Evolutionary conservation across 2,329 filamentous ascomycete species (phyloP), one percentile per base, ranked within the genome.

Genomic region (Fusarium staphyleae): DNA sequence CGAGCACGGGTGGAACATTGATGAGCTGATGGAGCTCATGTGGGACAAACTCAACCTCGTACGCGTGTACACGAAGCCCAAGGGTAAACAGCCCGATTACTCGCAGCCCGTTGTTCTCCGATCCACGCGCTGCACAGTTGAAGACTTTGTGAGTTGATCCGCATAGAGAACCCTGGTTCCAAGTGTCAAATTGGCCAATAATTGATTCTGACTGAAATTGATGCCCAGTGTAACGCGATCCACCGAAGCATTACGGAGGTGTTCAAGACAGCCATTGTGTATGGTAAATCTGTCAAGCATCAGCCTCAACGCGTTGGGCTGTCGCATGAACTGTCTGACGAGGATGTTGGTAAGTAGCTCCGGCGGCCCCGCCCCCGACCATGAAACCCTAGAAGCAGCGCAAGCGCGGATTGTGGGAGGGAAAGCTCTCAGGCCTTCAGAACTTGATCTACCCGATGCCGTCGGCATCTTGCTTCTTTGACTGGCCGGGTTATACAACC

Each of bases 241-340:
- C 95, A 99, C 78, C 91, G 95, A 73, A 96, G 87, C 50, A 98
- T 99, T 72, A 83, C 95, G 50, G 95, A 99, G 67, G 88, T 96
- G 67, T 99, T 99, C 82, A 96, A 93, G 77, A 86, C 88, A 57
- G 95, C 95, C 48, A 88, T 99, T 71, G 95, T 99, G 34, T 99
- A 98, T 75, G 95, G 95, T 66, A 95, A 93, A 74, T 97, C 93
- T 49, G 93, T 98, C 66, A 98, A 98, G 82, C 95, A 99, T 78
- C 95, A 98, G 77, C 95, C 95, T 62, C 95, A 99, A 78, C 86
- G 93, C 69, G 95, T 98, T 59, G 95, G 95, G 42, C 82, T 99
- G 62, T 80, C 84, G 46, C 95, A 99, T 74, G 91, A 96, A 79
- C 81, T 99, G 69, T 91, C 87, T 52, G 95, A 99, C 74, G 95